Evolutionary conservation across 78 protist genomes (phyloP).

Genomic region (Dictyostelium purpureum): DNA sequence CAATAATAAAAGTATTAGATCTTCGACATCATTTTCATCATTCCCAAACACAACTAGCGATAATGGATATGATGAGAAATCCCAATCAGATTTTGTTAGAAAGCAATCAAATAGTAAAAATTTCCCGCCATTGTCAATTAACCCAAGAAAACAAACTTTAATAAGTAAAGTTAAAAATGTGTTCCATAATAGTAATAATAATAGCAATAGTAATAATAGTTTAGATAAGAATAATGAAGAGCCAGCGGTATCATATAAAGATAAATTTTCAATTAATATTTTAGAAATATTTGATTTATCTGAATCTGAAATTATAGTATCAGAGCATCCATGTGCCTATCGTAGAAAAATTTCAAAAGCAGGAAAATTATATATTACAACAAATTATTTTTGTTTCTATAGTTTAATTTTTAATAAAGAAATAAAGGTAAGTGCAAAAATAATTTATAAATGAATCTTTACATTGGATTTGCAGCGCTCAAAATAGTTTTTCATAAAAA

Average conservation of each 20-base stretch:
- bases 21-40: neutral
- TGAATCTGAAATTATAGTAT: neutral
- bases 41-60: neutral
- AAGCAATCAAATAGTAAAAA: neutral
- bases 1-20: neutral
- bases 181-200: neutral
- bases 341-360: slow-evolving; percentile 72
- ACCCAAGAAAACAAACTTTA: slow-evolving; percentile 12
- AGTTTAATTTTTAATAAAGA: slow-evolving; percentile 71
- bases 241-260: neutral
- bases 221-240: neutral
- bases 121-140: no score
- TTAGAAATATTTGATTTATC: slow-evolving; percentile 29
- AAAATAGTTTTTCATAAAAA: no score
- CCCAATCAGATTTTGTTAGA: slow-evolving; percentile 1
- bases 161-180: slow-evolving; percentile 38
- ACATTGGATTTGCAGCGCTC: neutral
- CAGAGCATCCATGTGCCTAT: slow-evolving; percentile 75
- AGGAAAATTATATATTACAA: slow-evolving; percentile 53
- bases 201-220: neutral
- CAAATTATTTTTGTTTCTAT: slow-evolving; percentile 47
- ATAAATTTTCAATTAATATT: slow-evolving; percentile 42
- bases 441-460: neutral
- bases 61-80: neutral
- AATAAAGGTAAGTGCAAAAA: slow-evolving; percentile 46